Conservation (phyloP, 31 red algal genomes). For the Odonthalia washingtoniensis region DNA sequence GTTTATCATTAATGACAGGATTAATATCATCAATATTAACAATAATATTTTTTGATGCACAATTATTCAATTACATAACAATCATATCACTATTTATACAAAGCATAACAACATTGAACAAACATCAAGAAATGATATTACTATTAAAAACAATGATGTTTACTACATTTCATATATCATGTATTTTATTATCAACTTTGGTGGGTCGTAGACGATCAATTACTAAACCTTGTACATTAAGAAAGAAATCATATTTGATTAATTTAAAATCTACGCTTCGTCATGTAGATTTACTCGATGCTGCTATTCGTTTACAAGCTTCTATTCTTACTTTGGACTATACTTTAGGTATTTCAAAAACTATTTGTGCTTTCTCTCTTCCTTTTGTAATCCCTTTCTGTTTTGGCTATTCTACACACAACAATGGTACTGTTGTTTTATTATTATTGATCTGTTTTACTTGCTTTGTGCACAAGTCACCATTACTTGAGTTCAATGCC, state of each 20-base stretch:
- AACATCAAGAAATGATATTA: background rate
- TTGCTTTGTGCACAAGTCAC: slow-evolving; percentile 20
- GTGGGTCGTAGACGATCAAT: slow-evolving; percentile 56
- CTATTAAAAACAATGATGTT: slow-evolving; percentile 13
- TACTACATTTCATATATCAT: slow-evolving; percentile 17
- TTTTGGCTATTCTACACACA: slow-evolving; percentile 44
- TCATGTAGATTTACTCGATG: slow-evolving; percentile 49
- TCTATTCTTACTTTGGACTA: slow-evolving; percentile 47
- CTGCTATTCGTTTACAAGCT: slow-evolving; percentile 37
- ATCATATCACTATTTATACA: slow-evolving; percentile 39
- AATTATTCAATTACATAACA: slow-evolving; percentile 39
- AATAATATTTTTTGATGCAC: slow-evolving; percentile 56
- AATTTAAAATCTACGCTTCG: slow-evolving; percentile 40
- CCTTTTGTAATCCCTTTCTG: slow-evolving; percentile 53
- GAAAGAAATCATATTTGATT: slow-evolving; percentile 12
- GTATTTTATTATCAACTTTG: slow-evolving; percentile 44
- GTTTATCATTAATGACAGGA: slow-evolving; percentile 32
- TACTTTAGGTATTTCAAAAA: background rate
- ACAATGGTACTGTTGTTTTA: slow-evolving; percentile 51
- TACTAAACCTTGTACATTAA: slow-evolving; percentile 41
- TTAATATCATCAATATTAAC: slow-evolving; percentile 42
- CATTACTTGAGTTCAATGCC: slow-evolving; percentile 44
- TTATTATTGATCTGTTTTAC: slow-evolving; percentile 39
- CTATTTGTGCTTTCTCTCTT: slow-evolving; percentile 32
- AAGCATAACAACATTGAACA: slow-evolving; percentile 27